These are phyloP conservation scores for Rugosomyces carneus DNA, from an alignment of 1,284 basidiomycete genomes.

Conservation along the genomic window DNA sequence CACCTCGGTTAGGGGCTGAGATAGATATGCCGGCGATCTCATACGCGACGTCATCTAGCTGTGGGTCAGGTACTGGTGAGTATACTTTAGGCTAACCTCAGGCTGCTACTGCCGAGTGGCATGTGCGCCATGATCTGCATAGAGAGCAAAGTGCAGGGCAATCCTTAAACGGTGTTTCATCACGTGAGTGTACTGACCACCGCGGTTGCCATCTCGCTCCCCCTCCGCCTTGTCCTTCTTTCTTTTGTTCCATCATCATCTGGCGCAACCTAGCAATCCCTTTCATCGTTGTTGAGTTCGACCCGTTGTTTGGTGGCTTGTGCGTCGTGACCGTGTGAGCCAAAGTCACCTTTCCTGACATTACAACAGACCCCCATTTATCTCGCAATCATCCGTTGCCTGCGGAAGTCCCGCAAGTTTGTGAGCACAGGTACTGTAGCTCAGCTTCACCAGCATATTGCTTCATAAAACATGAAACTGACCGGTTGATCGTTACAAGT, in stretches of 20 bases:
- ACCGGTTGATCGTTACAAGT: background rate
- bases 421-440: background rate
- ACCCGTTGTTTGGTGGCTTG: background rate
- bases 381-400: slow-evolving; percentile 14
- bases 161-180: background rate
- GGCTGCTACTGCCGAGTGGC: no score
- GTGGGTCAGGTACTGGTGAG: background rate
- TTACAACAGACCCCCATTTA: slow-evolving; percentile 9
- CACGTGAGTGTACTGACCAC: slow-evolving; percentile 4
- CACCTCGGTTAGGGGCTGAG: background rate
- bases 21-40: background rate
- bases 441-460: background rate
- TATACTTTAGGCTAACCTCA: no score
- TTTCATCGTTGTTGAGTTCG: slow-evolving; percentile 6
- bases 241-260: slow-evolving; percentile 3
- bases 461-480: background rate
- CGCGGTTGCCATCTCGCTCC: slow-evolving; percentile 12
- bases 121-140: no score
- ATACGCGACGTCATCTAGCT: background rate
- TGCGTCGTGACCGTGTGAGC: slow-evolving; percentile 17
- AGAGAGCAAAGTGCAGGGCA: background rate
- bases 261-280: slow-evolving; percentile 7
- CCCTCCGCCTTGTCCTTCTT: background rate
- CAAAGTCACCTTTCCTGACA: slow-evolving; percentile 14
- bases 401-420: slow-evolving; percentile 1